phyloP scores from a whole-genome alignment of 768 basidiomycete species.

The Naganishia vaughanmartiniae region DNA sequence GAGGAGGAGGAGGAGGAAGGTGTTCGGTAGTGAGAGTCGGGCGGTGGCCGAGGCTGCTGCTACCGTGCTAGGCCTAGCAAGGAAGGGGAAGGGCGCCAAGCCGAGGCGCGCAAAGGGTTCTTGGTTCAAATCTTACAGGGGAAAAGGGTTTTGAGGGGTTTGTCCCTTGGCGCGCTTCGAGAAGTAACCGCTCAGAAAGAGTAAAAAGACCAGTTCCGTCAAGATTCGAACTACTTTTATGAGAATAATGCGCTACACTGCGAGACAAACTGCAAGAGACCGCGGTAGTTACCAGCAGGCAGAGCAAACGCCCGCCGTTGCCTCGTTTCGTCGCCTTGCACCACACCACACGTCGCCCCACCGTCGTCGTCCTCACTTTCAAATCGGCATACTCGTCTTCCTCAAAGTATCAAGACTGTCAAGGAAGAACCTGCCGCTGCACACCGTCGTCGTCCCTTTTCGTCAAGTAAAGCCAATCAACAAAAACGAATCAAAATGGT shows the following conservation, averaged over 20 bases:
- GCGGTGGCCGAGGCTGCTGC: slow-evolving; percentile 1
- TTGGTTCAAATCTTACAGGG: neutral
- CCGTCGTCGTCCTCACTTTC: neutral
- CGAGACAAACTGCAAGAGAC: neutral
- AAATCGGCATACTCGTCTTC: neutral
- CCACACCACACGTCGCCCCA: neutral
- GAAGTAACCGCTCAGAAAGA: neutral
- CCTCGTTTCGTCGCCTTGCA: no score
- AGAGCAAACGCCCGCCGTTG: no score
- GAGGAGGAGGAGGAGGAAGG: neutral
- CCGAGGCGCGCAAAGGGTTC: neutral
- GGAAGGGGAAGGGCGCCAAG: neutral
- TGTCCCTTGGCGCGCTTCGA: neutral
- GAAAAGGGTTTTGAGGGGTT: neutral
- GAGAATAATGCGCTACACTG: neutral
- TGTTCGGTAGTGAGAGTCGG: neutral
- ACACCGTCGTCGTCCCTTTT: slow-evolving; percentile 27
- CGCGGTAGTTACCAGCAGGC: no score
- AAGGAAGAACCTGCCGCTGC: neutral
- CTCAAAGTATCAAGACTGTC: no score
- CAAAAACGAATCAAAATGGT: slow-evolving; percentile 25
- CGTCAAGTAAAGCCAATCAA: slow-evolving; percentile 20
- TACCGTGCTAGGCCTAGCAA: no score
- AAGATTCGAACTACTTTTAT: neutral
- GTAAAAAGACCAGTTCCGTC: neutral